Base-by-base conservation (phyloP, 2,329 filamentous ascomycete genomes). In the Coniochaeta pulveracea region DNA sequence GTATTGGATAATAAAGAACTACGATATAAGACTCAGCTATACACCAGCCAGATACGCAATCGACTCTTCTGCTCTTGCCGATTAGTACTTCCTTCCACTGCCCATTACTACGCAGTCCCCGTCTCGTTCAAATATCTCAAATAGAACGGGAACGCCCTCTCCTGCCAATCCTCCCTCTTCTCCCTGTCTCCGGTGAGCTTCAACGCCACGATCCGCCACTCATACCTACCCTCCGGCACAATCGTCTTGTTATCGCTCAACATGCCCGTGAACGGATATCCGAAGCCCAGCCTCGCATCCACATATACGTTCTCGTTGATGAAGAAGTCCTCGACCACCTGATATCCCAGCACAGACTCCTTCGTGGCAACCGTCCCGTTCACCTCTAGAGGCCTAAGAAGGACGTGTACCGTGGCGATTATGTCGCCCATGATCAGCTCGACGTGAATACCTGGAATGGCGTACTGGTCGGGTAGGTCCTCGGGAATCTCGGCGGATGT, bases 141-240 rank as follows among this genome's bases (percentile, higher is more conserved):
- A 11, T 31, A 19, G 28, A 31, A 31, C 3, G 17, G 19, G 22
- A 19, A 31, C 28, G 18, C 28, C 4, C 19, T n/a, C n/a, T 19
- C 16, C 28, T 31, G 28, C 14, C 22, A 31, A 14, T 31, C 28
- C 3, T 14, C 18, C 18, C 14, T 19, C 4, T 22, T 31, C 10
- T 31, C 28, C 10, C 3, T 17, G 2, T 16, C 18, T 19, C 28
- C 28, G 11, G 22, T 14, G 7, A 38, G 21, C 10, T 22, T 35
- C 23, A 27, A 33, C 18, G 41, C 26, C 21, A 28, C 32, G 15
- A 27, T 34, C 30, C 29, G 36, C 24, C 12, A 26, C 21, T n/a
- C 19, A 32, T 26, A 34, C 2, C 22, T 19, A 14, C 32, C 22
- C 16, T 34, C 32, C 15, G 32, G 32, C 15, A 26, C 23, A n/a